Percentiles rank a stretch among this genome's conserved stretches.
phyloP scores from a whole-genome alignment of 148 eudicot species.

The Fagopyrum esculentum region DNA sequence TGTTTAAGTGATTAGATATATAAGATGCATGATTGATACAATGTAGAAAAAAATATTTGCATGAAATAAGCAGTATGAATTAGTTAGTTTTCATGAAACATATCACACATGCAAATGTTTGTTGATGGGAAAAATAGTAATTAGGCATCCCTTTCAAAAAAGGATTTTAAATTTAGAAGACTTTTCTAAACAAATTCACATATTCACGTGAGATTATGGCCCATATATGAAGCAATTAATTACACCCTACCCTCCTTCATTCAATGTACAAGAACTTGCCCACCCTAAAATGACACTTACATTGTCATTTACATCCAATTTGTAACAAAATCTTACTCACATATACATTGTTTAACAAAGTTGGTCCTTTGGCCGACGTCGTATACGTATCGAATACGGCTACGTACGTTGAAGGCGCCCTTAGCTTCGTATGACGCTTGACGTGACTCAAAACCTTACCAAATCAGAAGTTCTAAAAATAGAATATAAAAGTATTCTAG shows the following conservation, averaged over 20 bases:
- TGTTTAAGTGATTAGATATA: too few relatives aligned
- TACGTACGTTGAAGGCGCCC: background rate
- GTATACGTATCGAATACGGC: too few relatives aligned
- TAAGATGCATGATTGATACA: background rate
- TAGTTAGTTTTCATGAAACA: background rate
- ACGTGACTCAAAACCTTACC: background rate
- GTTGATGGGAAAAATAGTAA: background rate
- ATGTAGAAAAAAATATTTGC: background rate
- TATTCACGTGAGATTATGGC: background rate
- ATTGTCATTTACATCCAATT: background rate
- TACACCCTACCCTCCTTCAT: background rate
- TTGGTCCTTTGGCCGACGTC: too few relatives aligned
- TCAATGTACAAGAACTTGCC: background rate
- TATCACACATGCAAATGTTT: slow-evolving; percentile 6
- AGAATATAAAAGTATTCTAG: background rate
- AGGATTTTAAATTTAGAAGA: background rate
- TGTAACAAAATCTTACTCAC: too few relatives aligned
- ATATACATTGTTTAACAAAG: too few relatives aligned
- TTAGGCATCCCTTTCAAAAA: background rate
- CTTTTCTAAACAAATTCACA: background rate
- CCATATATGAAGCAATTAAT: background rate
- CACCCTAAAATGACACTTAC: background rate
- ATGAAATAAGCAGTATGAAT: background rate
- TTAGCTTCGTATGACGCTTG: too few relatives aligned
- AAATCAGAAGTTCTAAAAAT: background rate